A percentile compares a stretch with the other conserved stretches of the same genome.
These are phyloP conservation scores for Macrophomina phaseolina DNA, from an alignment of 2,329 filamentous ascomycete species.

Conservation along the genomic window DNA sequence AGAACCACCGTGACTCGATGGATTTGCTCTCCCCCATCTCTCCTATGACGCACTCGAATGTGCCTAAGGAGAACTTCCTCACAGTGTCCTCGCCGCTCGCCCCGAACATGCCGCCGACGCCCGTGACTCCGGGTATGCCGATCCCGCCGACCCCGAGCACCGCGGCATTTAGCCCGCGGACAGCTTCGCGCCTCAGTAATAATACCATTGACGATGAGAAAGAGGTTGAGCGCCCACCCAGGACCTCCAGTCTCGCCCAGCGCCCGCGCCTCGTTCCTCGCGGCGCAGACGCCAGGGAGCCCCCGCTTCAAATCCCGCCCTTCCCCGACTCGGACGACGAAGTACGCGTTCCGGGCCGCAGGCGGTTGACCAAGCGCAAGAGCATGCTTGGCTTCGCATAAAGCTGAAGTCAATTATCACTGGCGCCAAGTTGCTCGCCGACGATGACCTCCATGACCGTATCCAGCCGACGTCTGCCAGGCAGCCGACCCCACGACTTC, in stretches of 20 bases:
- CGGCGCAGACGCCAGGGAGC: slow-evolving; percentile 44
- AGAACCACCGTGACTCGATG: slow-evolving; percentile 14
- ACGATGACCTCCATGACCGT: not conserved
- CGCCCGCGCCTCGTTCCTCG: slow-evolving; percentile 38
- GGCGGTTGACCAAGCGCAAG: slow-evolving; percentile 43
- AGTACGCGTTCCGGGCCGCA: slow-evolving; percentile 29
- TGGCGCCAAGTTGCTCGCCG: not conserved
- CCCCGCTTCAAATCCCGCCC: slow-evolving; percentile 41
- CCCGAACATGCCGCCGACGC: slow-evolving; percentile 37
- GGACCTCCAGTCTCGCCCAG: slow-evolving; percentile 29
- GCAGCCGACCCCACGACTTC: slow-evolving; percentile 6
- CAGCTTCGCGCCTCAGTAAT: slow-evolving; percentile 16
- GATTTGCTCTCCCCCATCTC: slow-evolving; percentile 24
- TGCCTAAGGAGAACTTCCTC: slow-evolving; percentile 10
- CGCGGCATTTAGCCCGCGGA: slow-evolving; percentile 18
- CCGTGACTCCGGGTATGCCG: slow-evolving; percentile 42
- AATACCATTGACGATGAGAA: slow-evolving; percentile 2
- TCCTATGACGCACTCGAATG: slow-evolving; percentile 15
- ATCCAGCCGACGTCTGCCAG: not conserved
- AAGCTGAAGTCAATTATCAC: not conserved
- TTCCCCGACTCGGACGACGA: slow-evolving; percentile 35
- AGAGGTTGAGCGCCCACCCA: slow-evolving; percentile 5
- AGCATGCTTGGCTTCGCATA: slow-evolving; percentile 41
- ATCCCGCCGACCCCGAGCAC: slow-evolving; percentile 29
- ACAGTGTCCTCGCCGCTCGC: slow-evolving; percentile 13